Evolutionary conservation across 2,329 filamentous ascomycete species (phyloP), one percentile per base, ranked within the genome.

Genomic region (Fusarium sp.): DNA sequence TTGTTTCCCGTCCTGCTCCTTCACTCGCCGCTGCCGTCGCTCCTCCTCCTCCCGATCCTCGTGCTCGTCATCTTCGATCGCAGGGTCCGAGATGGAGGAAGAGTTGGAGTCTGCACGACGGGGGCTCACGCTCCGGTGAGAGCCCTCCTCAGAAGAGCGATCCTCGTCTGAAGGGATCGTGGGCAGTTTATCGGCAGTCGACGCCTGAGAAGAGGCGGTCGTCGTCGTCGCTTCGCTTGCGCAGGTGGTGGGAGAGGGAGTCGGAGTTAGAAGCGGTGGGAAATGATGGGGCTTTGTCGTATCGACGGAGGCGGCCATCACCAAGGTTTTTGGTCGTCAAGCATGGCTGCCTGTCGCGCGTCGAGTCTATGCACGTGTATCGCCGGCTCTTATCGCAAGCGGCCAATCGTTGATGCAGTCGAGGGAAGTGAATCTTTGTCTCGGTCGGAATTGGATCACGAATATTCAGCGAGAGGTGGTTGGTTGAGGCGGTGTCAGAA

Each of bases 161-260:
- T 81, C 79, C 60, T 82, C 81, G 37, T 82, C 81, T 1, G 77
- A 79, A 8, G 76, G 71, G 3, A 78, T 76, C 37, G 77, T 75
- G 18, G 77, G 74, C 9, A 78, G 69, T 40, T 67, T 65, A 18
- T 38, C 20, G 16, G n/a, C 10, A 6, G 62, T 22, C 27, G 34
- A 37, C 13, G 34, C 59, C 16, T 61, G 58, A 11, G 62, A 56
- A 38, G 62, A 14, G 8, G 58, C 42, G 6, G 59, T 45, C 14
- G 42, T 24, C 7, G 59, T 45, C 2, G 59, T 50, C 13, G 63
- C 42, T n/a, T 71, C 57, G 62, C 54, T 38, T 56, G 68, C 69
- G 70, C 65, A 66, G 57, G 70, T 62, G 54, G 70, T 62, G 34
- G 74, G 65, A 58, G 64, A 62, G 40, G 71, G 29, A 16, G 54